Conservation (phyloP, 2,329 filamentous ascomycete genomes). For the Fusarium annulatum region DNA sequence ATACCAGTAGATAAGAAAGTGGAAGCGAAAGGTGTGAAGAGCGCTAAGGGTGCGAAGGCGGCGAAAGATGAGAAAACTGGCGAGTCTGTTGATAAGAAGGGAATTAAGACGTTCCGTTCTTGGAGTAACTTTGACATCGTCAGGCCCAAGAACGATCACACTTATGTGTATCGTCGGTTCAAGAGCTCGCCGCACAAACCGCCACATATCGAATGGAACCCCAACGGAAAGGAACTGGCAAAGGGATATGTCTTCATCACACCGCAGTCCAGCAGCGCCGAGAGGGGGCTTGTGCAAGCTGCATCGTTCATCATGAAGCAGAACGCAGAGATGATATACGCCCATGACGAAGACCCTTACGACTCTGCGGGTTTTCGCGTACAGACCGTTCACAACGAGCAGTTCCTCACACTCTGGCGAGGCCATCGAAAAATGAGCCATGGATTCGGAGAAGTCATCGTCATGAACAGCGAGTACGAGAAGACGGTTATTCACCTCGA, state of each 20-base stretch:
- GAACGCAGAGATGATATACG: slow-evolving; percentile 48
- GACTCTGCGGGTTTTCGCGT: slow-evolving; percentile 41
- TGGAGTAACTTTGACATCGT: slow-evolving; percentile 37
- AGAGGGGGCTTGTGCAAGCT: slow-evolving; percentile 22
- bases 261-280: slow-evolving; percentile 14
- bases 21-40: neutral
- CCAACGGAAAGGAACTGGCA: slow-evolving; percentile 31
- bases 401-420: slow-evolving; percentile 47
- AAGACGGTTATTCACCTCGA: slow-evolving; percentile 26
- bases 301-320: slow-evolving; percentile 40
- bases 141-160: slow-evolving; percentile 12
- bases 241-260: slow-evolving; percentile 46
- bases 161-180: slow-evolving; percentile 38
- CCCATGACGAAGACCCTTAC: slow-evolving; percentile 23
- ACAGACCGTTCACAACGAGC: slow-evolving; percentile 46
- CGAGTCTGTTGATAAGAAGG: neutral
- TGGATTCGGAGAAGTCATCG: slow-evolving; percentile 48
- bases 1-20: neutral
- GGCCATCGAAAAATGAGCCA: slow-evolving; percentile 43
- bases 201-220: slow-evolving; percentile 31
- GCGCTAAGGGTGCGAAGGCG: neutral
- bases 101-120: slow-evolving; percentile 23
- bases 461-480: slow-evolving; percentile 47
- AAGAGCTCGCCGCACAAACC: slow-evolving; percentile 42
- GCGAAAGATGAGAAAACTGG: neutral